Conservation (phyloP, 164 flowering plant species). For the Chimonanthus salicifolius region DNA sequence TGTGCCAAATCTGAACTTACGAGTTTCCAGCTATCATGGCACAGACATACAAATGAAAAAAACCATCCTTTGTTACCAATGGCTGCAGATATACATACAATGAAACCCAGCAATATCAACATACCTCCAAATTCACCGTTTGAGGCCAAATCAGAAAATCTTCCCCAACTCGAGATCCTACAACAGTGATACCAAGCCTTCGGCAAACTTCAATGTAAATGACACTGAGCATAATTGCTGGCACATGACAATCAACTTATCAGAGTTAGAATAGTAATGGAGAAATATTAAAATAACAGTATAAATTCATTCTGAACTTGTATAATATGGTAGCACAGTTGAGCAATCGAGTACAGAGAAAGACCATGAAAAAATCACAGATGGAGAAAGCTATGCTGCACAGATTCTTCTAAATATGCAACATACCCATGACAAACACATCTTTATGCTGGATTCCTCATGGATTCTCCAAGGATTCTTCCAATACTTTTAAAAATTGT, state of each 20-base stretch:
- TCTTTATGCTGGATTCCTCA: no score
- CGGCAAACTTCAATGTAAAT: conserved; percentile 69
- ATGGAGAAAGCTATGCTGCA: no score
- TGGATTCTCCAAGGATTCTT: no score
- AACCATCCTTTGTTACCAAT: neutral
- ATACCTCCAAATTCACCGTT: conserved; percentile 54
- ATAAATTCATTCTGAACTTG: neutral
- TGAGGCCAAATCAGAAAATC: conserved; percentile 77
- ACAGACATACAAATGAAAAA: neutral
- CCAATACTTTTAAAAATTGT: no score
- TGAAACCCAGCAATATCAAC: neutral
- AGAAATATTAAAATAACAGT: neutral
- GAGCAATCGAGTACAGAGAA: no score
- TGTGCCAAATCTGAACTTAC: no score
- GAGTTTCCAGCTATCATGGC: no score
- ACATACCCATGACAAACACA: no score
- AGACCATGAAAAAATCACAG: no score
- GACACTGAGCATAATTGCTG: conserved; percentile 62
- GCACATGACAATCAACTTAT: conserved; percentile 3
- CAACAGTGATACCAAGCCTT: conserved; percentile 51
- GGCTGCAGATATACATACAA: neutral
- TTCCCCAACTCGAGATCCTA: conserved; percentile 76
- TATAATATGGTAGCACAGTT: neutral
- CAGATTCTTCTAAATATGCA: no score
- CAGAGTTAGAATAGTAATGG: neutral